Conservation (phyloP, 1,284 basidiomycete genomes). For the Ganoderma sinense region DNA sequence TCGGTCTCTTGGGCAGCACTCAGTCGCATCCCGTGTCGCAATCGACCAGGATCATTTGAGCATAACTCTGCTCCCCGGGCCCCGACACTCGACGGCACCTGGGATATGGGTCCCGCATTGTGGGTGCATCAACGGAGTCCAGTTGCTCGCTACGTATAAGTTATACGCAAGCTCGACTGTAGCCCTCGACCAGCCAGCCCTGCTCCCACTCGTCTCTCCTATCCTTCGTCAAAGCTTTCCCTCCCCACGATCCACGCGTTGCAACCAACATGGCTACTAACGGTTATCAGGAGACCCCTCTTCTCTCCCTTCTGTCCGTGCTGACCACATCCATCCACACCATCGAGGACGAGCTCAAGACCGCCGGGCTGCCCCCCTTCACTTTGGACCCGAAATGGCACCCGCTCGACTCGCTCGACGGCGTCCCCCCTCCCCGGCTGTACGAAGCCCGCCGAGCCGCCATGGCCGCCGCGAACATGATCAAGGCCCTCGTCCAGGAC, state of each 20-base stretch:
- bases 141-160: background rate
- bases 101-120: background rate
- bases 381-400: slow-evolving; percentile 11
- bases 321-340: slow-evolving; percentile 6
- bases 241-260: background rate
- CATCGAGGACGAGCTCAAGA: slow-evolving; percentile 10
- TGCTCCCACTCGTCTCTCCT: background rate
- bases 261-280: background rate
- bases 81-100: background rate
- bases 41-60: background rate
- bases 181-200: background rate
- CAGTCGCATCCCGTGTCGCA: background rate
- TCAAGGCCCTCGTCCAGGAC: slow-evolving; percentile 12
- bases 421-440: slow-evolving; percentile 4
- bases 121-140: background rate
- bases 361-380: slow-evolving; percentile 6
- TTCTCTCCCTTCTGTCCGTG: slow-evolving; percentile 6
- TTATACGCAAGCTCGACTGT: background rate
- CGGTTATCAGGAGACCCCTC: background rate
- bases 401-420: slow-evolving; percentile 11
- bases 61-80: background rate
- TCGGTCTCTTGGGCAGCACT: background rate
- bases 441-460: slow-evolving; percentile 4
- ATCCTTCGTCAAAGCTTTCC: background rate
- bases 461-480: slow-evolving; percentile 8